Evolutionary conservation across 2,329 filamentous ascomycete species (phyloP), one percentile per base, ranked within the genome.

Genomic region (Beauveria bassiana): DNA sequence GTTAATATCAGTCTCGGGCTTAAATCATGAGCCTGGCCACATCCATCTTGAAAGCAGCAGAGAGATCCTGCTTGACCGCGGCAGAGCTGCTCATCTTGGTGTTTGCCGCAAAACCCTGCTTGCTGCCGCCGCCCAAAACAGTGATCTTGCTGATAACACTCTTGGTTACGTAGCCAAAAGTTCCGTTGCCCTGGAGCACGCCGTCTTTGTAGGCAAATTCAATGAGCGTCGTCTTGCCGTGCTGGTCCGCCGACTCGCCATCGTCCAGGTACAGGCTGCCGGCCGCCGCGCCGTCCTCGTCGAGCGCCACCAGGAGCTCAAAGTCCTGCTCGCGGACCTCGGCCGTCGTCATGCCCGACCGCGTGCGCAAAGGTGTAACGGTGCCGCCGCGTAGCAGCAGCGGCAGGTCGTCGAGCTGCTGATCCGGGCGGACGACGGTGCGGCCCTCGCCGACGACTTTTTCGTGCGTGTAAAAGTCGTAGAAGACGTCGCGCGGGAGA

Each of bases 201-300:
- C 81, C 80, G 7, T 77, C 70, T 43, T 78, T 74, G 69, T 83
- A 92, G 18, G 70, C 66, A 67, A 91, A 89, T 16, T 76, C 70
- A 52, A 91, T 78, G 54, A 82, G 74, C 3, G 79, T 83, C 9
- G 78, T 82, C 46, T 43, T 31, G 5, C 67, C 70, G 6, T 73
- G 65, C 72, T 89, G 87, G 63, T 81, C 75, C 50, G 91, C 68
- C 28, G 80, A 85, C 64, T 85, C 83, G 10, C 90, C 90, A 64
- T 93, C 90, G 66, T 93, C 90, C 9, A 93, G 75, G 70, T 92
- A 93, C 62, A 93, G 75, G 34, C 76, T 75, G 0, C 90, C 90
- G 1, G 68, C 71, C 0, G 90, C 90, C 12, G 74, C 83, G 5
- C 87, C 88, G 62, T 89, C 76, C 1, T 70, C 68, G 6, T 81